Evolutionary conservation across 164 flowering plant genomes (phyloP), one percentile per base, ranked within the genome.

Genomic region (Piper longum): DNA sequence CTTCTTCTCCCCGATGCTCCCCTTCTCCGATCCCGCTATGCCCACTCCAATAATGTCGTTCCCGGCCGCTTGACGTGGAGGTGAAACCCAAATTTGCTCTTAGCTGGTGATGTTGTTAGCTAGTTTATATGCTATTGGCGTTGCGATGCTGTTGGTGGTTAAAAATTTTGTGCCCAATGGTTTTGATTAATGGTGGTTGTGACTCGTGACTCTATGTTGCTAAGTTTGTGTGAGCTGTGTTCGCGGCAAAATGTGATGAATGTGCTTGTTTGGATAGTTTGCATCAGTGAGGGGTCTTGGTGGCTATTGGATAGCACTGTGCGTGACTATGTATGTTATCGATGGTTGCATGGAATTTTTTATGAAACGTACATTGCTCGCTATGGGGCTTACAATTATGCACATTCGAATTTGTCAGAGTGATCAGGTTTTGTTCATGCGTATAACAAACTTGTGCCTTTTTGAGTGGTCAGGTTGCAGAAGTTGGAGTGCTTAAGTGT

Each of bases 401-500:
- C 4, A 55, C 4, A 4, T 13, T 11, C 5, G 57, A 8, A 55
- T 17, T 8, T 16, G 19, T 16, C n/a, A 11, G 5, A 7, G n/a
- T 55, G n/a, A 16, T 5, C 6, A 0, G 5, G 57, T 55, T 55
- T 17, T 16, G 19, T 55, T 55, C 19, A 57, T 57, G 40, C 7
- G 19, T 39, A 57, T 39, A 51, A 16, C 11, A 26, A 17, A 51
- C 39, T 3, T 62, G 4, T 48, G 12, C 26, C 18, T 3, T 62
- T 45, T 39, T 16, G 54, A 56, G 41, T 45, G 60, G 13, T 64
- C 69, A 77, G 81, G 62, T 80, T 62, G 80, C 69, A 68, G 64
- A 70, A 57, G 42, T 65, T 16, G 62, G 77, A 52, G 74, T 7
- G 69, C 58, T 77, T 74, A 67, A 63, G 76, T 41, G 72, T 68